Conservation (phyloP, 2,329 filamentous ascomycete genomes). For the Diaporthe citri region DNA sequence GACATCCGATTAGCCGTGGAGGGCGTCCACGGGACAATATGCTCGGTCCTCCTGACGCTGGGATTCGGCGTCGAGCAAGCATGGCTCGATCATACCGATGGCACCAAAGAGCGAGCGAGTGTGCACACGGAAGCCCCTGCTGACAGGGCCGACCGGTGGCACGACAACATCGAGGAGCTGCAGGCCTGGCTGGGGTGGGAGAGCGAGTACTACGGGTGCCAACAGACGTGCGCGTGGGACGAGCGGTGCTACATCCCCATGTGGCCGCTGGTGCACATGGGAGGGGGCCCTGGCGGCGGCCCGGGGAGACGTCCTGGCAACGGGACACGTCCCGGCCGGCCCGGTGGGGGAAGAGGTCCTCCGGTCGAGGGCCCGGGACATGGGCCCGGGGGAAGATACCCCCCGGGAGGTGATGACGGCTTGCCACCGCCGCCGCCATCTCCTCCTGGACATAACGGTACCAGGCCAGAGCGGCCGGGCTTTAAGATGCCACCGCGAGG, state of each 20-base stretch:
- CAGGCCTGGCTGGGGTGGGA: constrained; percentile 65
- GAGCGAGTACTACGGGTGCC: constrained; percentile 58
- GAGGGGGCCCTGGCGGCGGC: constrained; percentile 36
- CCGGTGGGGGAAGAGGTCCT: background rate
- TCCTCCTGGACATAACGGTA: constrained; percentile 30
- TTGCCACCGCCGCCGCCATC: background rate
- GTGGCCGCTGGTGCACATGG: constrained; percentile 56
- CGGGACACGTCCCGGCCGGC: constrained; percentile 3
- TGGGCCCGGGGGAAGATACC: constrained; percentile 7
- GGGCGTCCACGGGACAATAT: constrained; percentile 56
- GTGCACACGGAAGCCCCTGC: constrained; percentile 27
- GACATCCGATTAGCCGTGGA: constrained; percentile 55
- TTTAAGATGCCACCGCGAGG: constrained; percentile 41
- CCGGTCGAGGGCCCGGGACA: constrained; percentile 6
- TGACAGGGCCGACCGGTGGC: constrained; percentile 45
- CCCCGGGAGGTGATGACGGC: background rate
- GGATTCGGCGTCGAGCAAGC: constrained; percentile 56
- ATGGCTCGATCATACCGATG: constrained; percentile 47
- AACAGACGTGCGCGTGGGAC: constrained; percentile 55
- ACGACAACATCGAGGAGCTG: constrained; percentile 54
- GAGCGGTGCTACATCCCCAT: constrained; percentile 64
- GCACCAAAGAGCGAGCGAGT: background rate
- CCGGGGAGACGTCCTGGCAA: constrained; percentile 36
- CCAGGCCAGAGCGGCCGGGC: constrained; percentile 21
- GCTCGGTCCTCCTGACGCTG: constrained; percentile 55